Conservation (phyloP, 2,329 filamentous ascomycete species). For the Pestalotiopsis sp. region DNA sequence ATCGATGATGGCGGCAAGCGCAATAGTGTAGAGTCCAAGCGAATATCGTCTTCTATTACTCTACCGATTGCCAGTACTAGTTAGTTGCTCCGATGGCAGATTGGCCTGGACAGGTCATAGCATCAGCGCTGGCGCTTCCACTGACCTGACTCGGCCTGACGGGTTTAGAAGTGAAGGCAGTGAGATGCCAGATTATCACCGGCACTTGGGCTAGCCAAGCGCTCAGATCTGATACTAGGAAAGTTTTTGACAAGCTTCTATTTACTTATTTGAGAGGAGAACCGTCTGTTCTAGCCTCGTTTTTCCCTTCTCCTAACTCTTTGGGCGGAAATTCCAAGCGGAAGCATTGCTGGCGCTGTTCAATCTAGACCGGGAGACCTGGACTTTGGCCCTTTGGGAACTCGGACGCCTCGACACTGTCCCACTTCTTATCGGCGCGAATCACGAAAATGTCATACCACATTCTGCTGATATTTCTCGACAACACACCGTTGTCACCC, state of each 20-base stretch:
- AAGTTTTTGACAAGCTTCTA: not conserved
- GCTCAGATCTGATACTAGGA: not conserved
- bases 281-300: not conserved
- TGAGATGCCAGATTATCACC: not conserved
- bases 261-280: not conserved
- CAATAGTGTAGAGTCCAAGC: not conserved
- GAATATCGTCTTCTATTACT: not conserved
- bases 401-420: not conserved
- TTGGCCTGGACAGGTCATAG: not conserved
- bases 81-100: not conserved
- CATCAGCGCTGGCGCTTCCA: not conserved
- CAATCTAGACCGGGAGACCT: slow-evolving; percentile 6
- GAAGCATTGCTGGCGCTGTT: not conserved
- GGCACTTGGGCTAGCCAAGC: not conserved
- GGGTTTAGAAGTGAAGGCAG: not conserved
- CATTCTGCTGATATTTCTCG: not conserved
- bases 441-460: not conserved
- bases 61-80: not conserved
- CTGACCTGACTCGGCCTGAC: not conserved
- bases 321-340: not conserved
- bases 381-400: not conserved
- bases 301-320: not conserved
- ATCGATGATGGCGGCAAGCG: not conserved
- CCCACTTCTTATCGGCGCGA: slow-evolving; percentile 8
- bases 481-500: not conserved